Evolutionary conservation across 1,284 basidiomycete genomes (phyloP), one percentile per base, ranked within the genome.

Genomic region (Veloboletus limbatus): DNA sequence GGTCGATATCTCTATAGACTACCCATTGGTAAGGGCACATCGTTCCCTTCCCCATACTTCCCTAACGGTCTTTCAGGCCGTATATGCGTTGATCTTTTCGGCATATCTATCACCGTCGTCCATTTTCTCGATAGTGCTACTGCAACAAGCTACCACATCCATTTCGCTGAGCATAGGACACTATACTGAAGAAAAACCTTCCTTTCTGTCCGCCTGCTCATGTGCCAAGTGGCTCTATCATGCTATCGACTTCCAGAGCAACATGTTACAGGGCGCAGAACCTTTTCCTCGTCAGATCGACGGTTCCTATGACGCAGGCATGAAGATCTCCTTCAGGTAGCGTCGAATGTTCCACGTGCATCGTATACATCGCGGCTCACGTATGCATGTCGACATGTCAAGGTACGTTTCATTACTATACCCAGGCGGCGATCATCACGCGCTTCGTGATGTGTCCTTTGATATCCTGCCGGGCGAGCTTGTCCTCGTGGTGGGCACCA

Each of bases 401-500:
- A 75, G 73, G n/a, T 54, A 69, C 20, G 71, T 77, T 8, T 63
- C 59, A 1, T 65, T 75, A 42, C 56, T 54, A 11, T 76, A 75
- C 46, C 67, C 67, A 8, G 50, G 43, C 24, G 49, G 52, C 17
- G 45, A 53, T 3, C 53, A 45, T 13, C 54, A 61, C 8, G 71
- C 63, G 13, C 50, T 76, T 22, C 34, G 53, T 1, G 47, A 68
- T 9, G 62, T 74, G 13, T 71, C 70, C 2, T 66, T 78, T 40
- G 63, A 59, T 1, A 68, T 79, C 39, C 49, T 64, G 3, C 63
- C 74, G 0, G 76, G 76, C 8, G 66, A 75, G 39, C 57, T 78
- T 4, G 67, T 75, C 22, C 67, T 77, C 24, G 60, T 79, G 1
- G 73, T 75, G 1, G 78, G 78, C 9, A 53, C 52, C 10, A 77